Evolutionary conservation across 2,329 filamentous ascomycete genomes (phyloP).

Genomic region (Aureobasidium sp.): DNA sequence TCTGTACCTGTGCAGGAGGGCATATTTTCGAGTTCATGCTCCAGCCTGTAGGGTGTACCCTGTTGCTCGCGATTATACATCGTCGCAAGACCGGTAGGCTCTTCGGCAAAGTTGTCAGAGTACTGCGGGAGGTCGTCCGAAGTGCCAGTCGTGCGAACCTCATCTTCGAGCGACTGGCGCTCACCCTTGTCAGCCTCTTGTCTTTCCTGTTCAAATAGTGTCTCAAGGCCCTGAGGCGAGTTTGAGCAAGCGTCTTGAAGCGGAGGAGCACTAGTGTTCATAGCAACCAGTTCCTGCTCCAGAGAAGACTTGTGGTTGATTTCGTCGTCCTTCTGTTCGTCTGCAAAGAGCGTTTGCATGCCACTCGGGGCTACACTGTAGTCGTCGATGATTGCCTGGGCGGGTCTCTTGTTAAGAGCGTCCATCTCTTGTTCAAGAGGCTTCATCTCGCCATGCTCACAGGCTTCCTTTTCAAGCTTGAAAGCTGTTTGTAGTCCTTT

Average conservation of each 20-base stretch:
- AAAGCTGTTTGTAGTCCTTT: slow-evolving; percentile 11
- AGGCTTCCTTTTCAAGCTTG: slow-evolving; percentile 5
- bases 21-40: slow-evolving; percentile 15
- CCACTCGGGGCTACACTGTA: slow-evolving; percentile 34
- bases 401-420: slow-evolving; percentile 4
- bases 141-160: neutral
- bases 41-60: slow-evolving; percentile 13
- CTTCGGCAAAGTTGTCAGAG: slow-evolving; percentile 1
- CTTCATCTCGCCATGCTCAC: neutral
- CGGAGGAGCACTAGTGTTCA: neutral
- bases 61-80: slow-evolving; percentile 40
- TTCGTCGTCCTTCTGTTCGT: slow-evolving; percentile 30
- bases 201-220: slow-evolving; percentile 15
- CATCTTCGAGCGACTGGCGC: slow-evolving; percentile 10
- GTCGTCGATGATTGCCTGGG: slow-evolving; percentile 7
- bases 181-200: neutral
- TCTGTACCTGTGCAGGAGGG: neutral
- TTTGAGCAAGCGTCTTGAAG: slow-evolving; percentile 7
- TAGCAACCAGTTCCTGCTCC: slow-evolving; percentile 18
- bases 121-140: neutral
- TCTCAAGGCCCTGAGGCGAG: slow-evolving; percentile 16
- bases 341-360: slow-evolving; percentile 42
- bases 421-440: slow-evolving; percentile 20
- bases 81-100: slow-evolving; percentile 43
- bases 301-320: slow-evolving; percentile 10